Conservation (phyloP, 2,329 filamentous ascomycete species). For the Rosellinia necatrix region DNA sequence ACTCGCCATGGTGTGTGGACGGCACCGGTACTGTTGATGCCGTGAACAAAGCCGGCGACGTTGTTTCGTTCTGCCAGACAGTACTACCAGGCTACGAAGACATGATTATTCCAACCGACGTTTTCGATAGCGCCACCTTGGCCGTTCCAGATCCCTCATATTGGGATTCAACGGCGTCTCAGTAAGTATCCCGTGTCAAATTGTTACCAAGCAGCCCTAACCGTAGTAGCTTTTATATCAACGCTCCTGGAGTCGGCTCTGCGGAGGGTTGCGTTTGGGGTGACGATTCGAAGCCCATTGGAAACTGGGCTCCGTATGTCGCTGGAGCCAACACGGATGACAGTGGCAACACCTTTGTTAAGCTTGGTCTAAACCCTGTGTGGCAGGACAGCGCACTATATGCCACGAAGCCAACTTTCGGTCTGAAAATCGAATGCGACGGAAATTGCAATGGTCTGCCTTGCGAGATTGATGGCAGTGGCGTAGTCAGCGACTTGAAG, state of each 20-base stretch:
- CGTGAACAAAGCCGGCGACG: slow-evolving; percentile 65
- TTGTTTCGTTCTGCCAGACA: slow-evolving; percentile 78
- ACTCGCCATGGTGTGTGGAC: slow-evolving; percentile 70
- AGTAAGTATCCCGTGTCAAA: slow-evolving; percentile 57
- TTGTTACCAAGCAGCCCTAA: slow-evolving; percentile 18
- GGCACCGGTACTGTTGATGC: slow-evolving; percentile 69
- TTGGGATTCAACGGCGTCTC: slow-evolving; percentile 74
- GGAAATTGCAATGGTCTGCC: slow-evolving; percentile 73
- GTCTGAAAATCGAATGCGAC: slow-evolving; percentile 72
- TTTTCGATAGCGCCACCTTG: slow-evolving; percentile 60
- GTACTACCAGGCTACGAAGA: slow-evolving; percentile 79
- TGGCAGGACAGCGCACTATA: slow-evolving; percentile 63
- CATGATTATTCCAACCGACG: slow-evolving; percentile 80
- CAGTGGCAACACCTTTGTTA: slow-evolving; percentile 71
- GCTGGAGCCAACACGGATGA: slow-evolving; percentile 73
- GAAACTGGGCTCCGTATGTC: slow-evolving; percentile 80
- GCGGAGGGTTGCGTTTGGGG: slow-evolving; percentile 75
- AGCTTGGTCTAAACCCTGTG: slow-evolving; percentile 79
- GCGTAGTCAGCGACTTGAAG: slow-evolving; percentile 59
- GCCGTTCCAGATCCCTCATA: slow-evolving; percentile 73
- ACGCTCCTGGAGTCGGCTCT: slow-evolving; percentile 67
- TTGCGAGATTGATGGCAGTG: slow-evolving; percentile 65
- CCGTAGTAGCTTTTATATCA: slow-evolving; percentile 70
- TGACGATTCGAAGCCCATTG: slow-evolving; percentile 61
- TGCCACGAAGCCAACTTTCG: slow-evolving; percentile 65